Base-by-base conservation (phyloP, 2,329 filamentous ascomycete genomes). In the Knufia fluminis region DNA sequence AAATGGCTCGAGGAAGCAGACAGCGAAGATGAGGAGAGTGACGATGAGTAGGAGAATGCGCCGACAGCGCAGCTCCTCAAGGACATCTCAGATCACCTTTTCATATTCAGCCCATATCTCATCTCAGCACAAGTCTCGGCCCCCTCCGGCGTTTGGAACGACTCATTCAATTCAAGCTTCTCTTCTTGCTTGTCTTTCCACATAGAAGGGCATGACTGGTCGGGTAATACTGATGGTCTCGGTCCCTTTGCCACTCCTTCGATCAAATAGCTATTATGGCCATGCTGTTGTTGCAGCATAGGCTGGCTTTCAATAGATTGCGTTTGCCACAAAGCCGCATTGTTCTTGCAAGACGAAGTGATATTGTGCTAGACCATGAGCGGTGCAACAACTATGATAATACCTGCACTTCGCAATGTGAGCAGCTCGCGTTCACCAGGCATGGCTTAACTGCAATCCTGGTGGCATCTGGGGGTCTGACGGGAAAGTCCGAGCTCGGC, bases 1-100 rank as follows among this genome's bases (percentile, higher is more conserved):
- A 85, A 82, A 61, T 97, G 90, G 91, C 87, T 97, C 51, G 80
- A 87, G 60, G 87, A 85, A 69, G 90, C 90, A 48, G 85, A 90
- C 67, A 80, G 77, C 56, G 80, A 83, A 46, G 70, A 71, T n/a
- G 70, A 72, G 23, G 81, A 83, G 52, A 75, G 74, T 6, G 82
- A 83, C 19, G 80, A 82, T 16, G 78, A 80, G 59, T 68, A 71
- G 54, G 57, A 39, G 35, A 28, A n/a, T 38, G 33, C 24, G 16
- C 7, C 10, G 16, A 3, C 26, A 2, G 16, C 26, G 8, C 24
- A 3, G 24, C 24, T 10, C 17, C 40, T 43, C n/a, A 24, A 28
- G 22, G 40, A 43, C 23, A 43, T 41, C 17, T 41, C 38, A 19
- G 9, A 17, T 41, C 40, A 43, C 22, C 9, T 14, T 43, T 16